These are phyloP conservation scores for Arachis monticola DNA, from an alignment of 331 rosid genomes.

Conservation along the genomic window DNA sequence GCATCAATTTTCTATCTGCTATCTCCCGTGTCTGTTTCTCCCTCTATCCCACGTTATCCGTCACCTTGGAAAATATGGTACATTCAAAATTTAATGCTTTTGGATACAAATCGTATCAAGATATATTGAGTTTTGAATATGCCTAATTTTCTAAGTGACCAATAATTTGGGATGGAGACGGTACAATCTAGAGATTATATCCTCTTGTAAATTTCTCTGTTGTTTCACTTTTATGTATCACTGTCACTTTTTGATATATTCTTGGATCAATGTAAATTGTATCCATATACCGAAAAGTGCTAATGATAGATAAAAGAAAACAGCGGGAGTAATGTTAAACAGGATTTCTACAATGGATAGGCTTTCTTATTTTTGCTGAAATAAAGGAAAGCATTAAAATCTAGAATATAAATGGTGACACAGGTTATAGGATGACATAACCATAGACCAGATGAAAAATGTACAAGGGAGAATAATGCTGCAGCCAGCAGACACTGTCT, in stretches of 20 bases:
- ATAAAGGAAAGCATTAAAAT: conserved; percentile 12
- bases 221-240: no score
- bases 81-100: no score
- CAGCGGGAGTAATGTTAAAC: neutral
- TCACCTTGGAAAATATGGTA: no score
- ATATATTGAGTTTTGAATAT: no score
- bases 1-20: neutral
- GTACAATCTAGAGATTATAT: neutral
- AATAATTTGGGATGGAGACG: no score
- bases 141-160: no score
- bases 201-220: neutral
- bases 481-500: neutral
- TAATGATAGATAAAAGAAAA: no score
- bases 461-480: conserved; percentile 13
- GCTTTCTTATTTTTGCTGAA: neutral
- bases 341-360: conserved; percentile 5
- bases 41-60: no score
- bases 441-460: neutral
- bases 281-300: no score
- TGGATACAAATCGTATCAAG: no score
- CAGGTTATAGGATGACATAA: neutral
- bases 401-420: conserved; percentile 5
- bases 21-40: neutral
- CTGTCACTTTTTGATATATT: no score
- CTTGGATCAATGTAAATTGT: no score